Conservation (phyloP, 306 rosid species). For the Vachellia collinsii region DNA sequence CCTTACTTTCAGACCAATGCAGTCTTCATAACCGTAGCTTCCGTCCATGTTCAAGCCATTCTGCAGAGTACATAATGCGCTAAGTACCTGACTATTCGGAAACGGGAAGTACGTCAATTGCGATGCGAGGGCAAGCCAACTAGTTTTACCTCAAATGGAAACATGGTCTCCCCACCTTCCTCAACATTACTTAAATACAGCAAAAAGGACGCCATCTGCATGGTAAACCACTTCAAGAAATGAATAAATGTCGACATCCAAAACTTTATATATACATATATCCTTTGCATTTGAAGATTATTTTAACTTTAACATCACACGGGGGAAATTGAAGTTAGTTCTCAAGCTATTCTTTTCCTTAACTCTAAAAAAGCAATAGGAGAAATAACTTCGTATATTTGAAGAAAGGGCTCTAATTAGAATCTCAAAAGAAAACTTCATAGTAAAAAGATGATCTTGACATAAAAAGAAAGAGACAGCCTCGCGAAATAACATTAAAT, state of each 20-base stretch:
- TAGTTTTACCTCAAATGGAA: neutral
- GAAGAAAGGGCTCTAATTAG: neutral
- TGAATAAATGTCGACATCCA: neutral
- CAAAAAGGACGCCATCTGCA: neutral
- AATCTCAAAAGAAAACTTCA: neutral
- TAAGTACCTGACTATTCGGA: neutral
- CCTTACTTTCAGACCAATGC: constrained; percentile 2
- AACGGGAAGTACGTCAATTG: neutral
- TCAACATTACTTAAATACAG: neutral
- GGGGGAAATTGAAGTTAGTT: neutral
- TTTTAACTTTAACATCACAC: neutral
- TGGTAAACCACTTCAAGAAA: neutral
- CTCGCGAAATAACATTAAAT: neutral
- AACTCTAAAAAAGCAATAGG: neutral
- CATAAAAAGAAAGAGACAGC: neutral
- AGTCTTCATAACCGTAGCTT: neutral
- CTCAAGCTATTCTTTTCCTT: neutral
- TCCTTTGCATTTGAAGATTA: neutral
- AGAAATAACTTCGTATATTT: neutral
- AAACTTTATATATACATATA: neutral
- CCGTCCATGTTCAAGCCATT: constrained; percentile 14
- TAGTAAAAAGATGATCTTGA: neutral
- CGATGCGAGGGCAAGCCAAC: neutral
- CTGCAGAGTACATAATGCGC: neutral
- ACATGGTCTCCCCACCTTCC: constrained; percentile 10